Evolutionary conservation across 2,329 filamentous ascomycete genomes (phyloP).

Genomic region (Alternaria arborescens): DNA sequence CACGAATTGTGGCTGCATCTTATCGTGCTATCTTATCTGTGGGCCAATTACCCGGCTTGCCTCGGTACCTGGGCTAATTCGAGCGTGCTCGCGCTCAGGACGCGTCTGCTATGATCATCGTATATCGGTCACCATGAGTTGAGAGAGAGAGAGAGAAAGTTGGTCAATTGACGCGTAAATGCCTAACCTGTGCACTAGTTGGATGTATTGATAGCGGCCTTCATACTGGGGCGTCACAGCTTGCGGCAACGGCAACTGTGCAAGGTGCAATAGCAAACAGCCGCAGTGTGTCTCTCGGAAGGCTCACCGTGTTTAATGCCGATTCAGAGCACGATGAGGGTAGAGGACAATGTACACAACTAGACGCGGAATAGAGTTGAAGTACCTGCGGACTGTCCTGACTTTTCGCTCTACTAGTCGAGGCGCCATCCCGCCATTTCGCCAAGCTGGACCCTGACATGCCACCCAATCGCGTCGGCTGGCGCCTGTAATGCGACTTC

Average conservation of each 20-base stretch:
- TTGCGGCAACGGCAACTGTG: background rate
- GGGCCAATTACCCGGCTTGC: background rate
- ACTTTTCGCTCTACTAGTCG: conserved; percentile 2
- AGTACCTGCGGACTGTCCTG: background rate
- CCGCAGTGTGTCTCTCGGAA: background rate
- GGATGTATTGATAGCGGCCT: background rate
- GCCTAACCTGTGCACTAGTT: background rate
- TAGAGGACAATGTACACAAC: background rate
- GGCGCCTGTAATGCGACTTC: conserved; percentile 23
- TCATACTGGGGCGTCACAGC: background rate
- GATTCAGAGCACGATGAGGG: background rate
- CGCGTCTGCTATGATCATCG: background rate
- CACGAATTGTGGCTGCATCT: conserved; percentile 7
- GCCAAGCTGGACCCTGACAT: conserved; percentile 27
- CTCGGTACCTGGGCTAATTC: background rate
- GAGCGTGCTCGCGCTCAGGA: background rate
- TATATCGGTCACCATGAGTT: background rate
- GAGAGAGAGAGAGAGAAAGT: background rate
- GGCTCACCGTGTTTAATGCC: background rate
- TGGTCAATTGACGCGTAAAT: background rate
- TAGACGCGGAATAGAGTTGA: background rate
- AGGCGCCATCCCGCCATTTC: conserved; percentile 9
- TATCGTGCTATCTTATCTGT: conserved; percentile 9
- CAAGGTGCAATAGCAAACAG: background rate
- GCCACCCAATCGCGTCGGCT: conserved; percentile 29